Evolutionary conservation across 2,329 filamentous ascomycete species (phyloP), one percentile per base, ranked within the genome.

Genomic region (Pseudogymnoascus sp.): DNA sequence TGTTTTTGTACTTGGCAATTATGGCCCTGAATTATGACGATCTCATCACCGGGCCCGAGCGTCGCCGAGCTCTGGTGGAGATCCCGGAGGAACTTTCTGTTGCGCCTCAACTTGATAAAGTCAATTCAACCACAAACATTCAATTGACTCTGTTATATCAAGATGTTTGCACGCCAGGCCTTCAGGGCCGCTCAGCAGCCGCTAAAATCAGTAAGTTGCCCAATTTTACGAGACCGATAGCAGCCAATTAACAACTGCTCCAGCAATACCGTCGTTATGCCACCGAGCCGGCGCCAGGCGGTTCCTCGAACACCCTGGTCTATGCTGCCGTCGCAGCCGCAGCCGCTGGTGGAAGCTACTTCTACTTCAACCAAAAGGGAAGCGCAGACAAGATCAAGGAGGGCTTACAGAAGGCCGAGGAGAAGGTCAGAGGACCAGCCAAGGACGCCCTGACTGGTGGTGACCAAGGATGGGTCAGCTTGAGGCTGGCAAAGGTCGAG

Each of bases 391-490:
- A 87, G 65, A 83, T 82, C 70, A 79, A 79, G 53, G 81, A 76
- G 63, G 75, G 82, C 12, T 83, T 79, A 62, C 80, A 82, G 68
- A 83, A 83, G 73, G 84, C 80, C 28, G 87, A 86, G 71, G 79
- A 76, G 43, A 81, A 82, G 68, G 79, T 77, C 38, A 79, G 80
- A 73, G 71, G 72, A 25, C 63, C 77, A 43, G 76, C 74, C 37
- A 75, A 75, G 62, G 73, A 67, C 34, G 79, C 82, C 64, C 88
- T 97, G 76, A 89, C 84, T 36, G 93, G 93, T 68, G 91, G 91
- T 68, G 91, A 96, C 66, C 92, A 97, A 78, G 93, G 91, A 69
- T 97, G 92, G 78, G 76, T 97, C 67, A 87, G 86, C 66, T 83
- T 97, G 69, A 87, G 89, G 78, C 82, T 97, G 63, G 85, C 91